These are phyloP conservation scores for Mucor racemosus DNA, from an alignment of 371 early-diverging fungal species.

Conservation along the genomic window DNA sequence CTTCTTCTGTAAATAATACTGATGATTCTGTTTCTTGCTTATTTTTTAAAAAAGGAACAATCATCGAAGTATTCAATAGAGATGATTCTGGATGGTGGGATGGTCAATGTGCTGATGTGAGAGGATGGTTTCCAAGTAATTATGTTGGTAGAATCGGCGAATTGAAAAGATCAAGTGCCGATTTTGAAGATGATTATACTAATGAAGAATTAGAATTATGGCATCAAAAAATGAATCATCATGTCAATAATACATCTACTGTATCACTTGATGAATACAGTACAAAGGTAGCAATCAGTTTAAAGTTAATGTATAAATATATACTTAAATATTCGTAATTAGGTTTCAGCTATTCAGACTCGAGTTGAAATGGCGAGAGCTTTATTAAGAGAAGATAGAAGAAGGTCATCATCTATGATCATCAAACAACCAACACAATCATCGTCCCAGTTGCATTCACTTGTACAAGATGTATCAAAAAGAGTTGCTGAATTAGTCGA, in stretches of 20 bases:
- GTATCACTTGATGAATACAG: conserved; percentile 14
- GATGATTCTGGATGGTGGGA: conserved; percentile 63
- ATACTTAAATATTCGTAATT: background rate
- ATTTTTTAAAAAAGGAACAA: conserved; percentile 52
- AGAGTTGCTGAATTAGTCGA: conserved; percentile 33
- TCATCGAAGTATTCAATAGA: conserved; percentile 56
- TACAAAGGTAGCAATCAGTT: conserved; percentile 9
- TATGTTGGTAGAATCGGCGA: conserved; percentile 56
- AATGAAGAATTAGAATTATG: conserved; percentile 38
- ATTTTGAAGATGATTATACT: conserved; percentile 46
- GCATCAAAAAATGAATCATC: conserved; percentile 25
- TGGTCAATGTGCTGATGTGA: conserved; percentile 45
- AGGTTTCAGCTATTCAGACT: conserved; percentile 21
- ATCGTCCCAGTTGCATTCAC: background rate
- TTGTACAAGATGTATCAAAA: conserved; percentile 11
- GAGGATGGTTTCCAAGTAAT: conserved; percentile 61
- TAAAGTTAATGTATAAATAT: too few relatives aligned
- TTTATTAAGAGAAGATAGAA: conserved; percentile 35
- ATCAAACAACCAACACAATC: conserved; percentile 10
- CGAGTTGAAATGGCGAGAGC: conserved; percentile 41
- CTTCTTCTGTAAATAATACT: conserved; percentile 37
- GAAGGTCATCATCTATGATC: conserved; percentile 14
- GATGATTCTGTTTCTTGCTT: conserved; percentile 47
- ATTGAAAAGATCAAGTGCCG: conserved; percentile 33
- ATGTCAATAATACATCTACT: conserved; percentile 5